Conservation (phyloP, 805 yeast species). For the Lipomyces kockii region DNA sequence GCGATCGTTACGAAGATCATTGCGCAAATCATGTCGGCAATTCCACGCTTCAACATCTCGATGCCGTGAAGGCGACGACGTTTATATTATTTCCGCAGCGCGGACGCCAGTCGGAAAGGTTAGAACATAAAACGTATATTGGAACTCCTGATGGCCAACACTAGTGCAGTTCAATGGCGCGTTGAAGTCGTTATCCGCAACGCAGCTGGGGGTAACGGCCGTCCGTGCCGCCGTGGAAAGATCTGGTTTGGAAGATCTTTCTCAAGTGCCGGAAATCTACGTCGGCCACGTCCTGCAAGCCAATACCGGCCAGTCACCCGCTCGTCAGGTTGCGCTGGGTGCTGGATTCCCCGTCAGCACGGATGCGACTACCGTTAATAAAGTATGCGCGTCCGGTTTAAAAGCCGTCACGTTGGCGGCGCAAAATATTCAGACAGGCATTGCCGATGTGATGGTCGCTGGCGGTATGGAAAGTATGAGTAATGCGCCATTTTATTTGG, state of each 20-base stretch:
- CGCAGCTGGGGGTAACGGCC: constrained; percentile 85
- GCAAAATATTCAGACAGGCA: constrained; percentile 84
- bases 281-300: constrained; percentile 95
- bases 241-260: constrained; percentile 63
- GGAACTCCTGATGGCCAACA: neutral
- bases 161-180: constrained; percentile 69
- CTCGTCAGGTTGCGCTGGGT: constrained; percentile 92
- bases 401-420: constrained; percentile 90
- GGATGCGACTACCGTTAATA: constrained; percentile 89
- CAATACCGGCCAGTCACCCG: constrained; percentile 95
- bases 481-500: constrained; percentile 82
- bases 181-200: constrained; percentile 68
- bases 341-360: constrained; percentile 83
- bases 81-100: constrained; percentile 83
- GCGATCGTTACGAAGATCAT: neutral
- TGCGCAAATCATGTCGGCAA: neutral
- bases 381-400: constrained; percentile 97
- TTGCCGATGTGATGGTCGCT: constrained; percentile 89
- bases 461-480: constrained; percentile 99
- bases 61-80: constrained; percentile 45
- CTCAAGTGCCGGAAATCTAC: constrained; percentile 76
- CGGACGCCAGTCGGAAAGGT: constrained; percentile 91
- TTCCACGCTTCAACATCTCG: constrained; percentile 1
- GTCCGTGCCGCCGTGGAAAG: constrained; percentile 76
- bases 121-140: neutral